A percentile compares a stretch with the other conserved stretches of the same genome.
Evolutionary conservation across 2,329 filamentous ascomycete species (phyloP).

Genomic region (Calonectria leucothoes): DNA sequence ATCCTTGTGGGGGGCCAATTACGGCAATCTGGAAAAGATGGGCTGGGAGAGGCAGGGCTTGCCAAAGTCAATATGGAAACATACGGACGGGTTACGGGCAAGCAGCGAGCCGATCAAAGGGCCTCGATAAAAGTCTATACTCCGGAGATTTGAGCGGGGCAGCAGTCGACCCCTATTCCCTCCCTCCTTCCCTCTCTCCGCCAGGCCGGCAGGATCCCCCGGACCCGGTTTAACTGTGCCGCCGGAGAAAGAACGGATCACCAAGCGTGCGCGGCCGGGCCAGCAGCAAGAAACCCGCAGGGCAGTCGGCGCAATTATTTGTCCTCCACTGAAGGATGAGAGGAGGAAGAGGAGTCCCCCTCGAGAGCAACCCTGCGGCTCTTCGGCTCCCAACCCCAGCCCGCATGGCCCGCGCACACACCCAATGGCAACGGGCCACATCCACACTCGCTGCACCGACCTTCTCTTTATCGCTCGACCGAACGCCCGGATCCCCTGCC

Average conservation of each 20-base stretch:
- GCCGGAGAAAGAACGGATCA: not conserved
- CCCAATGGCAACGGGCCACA: not conserved
- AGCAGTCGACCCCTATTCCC: conserved; percentile 2
- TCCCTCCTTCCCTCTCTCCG: not conserved
- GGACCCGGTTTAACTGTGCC: not conserved
- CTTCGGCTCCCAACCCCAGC: not conserved
- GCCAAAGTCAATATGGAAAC: not conserved
- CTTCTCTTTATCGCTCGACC: not conserved
- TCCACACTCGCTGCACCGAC: not conserved
- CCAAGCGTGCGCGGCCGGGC: not conserved
- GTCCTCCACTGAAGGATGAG: not conserved
- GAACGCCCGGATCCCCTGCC: not conserved
- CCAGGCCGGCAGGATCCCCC: not conserved
- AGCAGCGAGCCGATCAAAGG: not conserved
- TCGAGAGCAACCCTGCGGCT: not conserved
- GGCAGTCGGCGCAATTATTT: not conserved
- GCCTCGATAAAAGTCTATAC: not conserved
- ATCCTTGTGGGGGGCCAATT: not conserved
- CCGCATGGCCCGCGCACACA: not conserved
- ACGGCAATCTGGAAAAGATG: not conserved
- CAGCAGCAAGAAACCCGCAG: not conserved
- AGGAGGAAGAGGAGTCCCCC: too few species aligned
- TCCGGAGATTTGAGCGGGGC: not conserved
- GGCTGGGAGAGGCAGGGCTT: not conserved
- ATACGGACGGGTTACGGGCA: not conserved